These are phyloP conservation scores for Dendrobium nobile DNA, from an alignment of 106 monocot genomes.

Conservation along the genomic window DNA sequence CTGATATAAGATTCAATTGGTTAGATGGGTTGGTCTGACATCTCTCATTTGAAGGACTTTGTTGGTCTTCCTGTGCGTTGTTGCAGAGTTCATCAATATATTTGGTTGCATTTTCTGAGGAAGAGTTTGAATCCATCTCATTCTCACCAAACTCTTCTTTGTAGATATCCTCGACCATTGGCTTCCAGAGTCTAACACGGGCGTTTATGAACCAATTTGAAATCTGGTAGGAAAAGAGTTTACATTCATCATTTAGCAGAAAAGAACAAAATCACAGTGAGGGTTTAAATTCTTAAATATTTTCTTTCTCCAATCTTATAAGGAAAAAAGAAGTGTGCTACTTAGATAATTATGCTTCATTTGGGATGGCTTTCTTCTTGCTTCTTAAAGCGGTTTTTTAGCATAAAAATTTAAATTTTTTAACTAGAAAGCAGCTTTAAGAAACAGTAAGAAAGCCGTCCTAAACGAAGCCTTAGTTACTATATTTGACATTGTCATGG, in stretches of 20 bases:
- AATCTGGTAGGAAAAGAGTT: conserved; percentile 16
- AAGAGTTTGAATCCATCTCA: conserved; percentile 67
- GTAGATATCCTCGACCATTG: conserved; percentile 96
- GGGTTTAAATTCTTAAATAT: no score
- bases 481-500: no score
- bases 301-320: no score
- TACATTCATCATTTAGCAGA: background rate
- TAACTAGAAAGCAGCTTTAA: no score
- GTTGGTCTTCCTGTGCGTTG: conserved; percentile 16
- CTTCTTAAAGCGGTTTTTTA: no score
- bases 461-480: no score
- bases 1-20: conserved; percentile 3
- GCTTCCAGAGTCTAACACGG: conserved; percentile 88
- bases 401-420: no score
- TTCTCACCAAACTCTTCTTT: conserved; percentile 68
- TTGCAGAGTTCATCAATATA: conserved; percentile 5
- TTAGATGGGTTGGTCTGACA: conserved; percentile 14
- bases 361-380: no score
- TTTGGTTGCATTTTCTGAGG: conserved; percentile 37
- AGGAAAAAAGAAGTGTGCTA: no score
- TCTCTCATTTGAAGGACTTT: conserved; percentile 19
- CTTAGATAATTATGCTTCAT: no score
- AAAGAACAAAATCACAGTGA: no score
- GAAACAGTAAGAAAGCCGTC: no score
- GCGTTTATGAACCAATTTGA: conserved; percentile 98